Conservation (phyloP, 306 rosid genomes). For the Cicer yamashitae region DNA sequence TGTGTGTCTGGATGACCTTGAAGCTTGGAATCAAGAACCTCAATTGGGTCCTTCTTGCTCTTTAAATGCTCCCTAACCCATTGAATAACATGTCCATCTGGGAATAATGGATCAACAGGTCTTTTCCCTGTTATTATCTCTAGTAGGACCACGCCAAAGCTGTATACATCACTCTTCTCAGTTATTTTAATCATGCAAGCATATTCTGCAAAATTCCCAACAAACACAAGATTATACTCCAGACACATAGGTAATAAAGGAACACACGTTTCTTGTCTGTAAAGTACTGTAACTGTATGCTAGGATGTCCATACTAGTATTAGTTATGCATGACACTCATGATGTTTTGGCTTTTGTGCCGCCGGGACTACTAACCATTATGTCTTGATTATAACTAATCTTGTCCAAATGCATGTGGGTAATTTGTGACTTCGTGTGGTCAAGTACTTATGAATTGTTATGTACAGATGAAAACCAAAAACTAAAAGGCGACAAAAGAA, state of each 20-base stretch:
- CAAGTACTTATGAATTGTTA: slow-evolving; percentile 36
- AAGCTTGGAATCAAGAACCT: slow-evolving; percentile 75
- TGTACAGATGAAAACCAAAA: slow-evolving; percentile 40
- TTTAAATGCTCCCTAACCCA: slow-evolving; percentile 80
- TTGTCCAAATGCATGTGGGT: slow-evolving; percentile 43
- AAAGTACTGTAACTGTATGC: not conserved
- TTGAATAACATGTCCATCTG: slow-evolving; percentile 77
- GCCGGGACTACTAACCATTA: slow-evolving; percentile 8
- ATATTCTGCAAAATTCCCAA: slow-evolving; percentile 64
- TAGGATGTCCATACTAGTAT: not conserved
- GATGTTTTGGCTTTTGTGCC: slow-evolving; percentile 47
- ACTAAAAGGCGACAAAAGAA: slow-evolving; percentile 25
- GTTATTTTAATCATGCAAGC: slow-evolving; percentile 81
- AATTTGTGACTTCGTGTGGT: slow-evolving; percentile 41
- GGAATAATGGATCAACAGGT: slow-evolving; percentile 78
- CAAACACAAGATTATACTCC: slow-evolving; percentile 29
- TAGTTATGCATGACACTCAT: slow-evolving; percentile 10
- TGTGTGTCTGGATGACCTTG: slow-evolving; percentile 76
- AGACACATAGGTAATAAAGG: not conserved
- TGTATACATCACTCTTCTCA: slow-evolving; percentile 85
- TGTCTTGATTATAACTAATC: slow-evolving; percentile 27
- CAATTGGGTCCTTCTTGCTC: slow-evolving; percentile 76
- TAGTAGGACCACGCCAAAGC: slow-evolving; percentile 84
- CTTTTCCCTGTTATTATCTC: slow-evolving; percentile 86
- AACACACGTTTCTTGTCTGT: slow-evolving; percentile 11